Percentiles rank a stretch among this genome's conserved stretches.
Conservation (phyloP, 1,284 basidiomycete species). For the Marasmius fiardii region DNA sequence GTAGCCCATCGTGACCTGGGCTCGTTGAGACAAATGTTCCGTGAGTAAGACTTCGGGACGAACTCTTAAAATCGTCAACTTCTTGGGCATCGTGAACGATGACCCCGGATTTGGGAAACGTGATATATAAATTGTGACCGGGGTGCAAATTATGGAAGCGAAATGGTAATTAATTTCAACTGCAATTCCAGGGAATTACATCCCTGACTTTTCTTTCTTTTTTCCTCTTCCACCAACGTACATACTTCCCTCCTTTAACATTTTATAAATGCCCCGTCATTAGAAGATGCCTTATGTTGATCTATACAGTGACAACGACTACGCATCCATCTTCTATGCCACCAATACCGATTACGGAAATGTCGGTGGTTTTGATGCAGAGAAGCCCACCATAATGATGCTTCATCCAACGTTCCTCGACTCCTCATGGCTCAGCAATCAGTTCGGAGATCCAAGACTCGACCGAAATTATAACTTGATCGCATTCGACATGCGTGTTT, state of each 20-base stretch:
- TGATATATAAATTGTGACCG: no score
- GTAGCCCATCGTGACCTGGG: no score
- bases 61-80: no score
- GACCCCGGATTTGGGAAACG: no score
- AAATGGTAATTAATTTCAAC: no score
- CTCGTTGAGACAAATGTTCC: no score
- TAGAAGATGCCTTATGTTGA: slow-evolving; percentile 69
- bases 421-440: slow-evolving; percentile 61
- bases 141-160: no score
- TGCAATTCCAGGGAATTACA: no score
- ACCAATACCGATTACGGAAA: slow-evolving; percentile 55
- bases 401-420: slow-evolving; percentile 68
- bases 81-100: no score
- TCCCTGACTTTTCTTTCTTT: not conserved
- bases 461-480: slow-evolving; percentile 59
- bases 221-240: slow-evolving; percentile 12
- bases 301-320: slow-evolving; percentile 58
- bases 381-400: slow-evolving; percentile 61
- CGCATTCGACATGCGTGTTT: slow-evolving; percentile 67
- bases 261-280: not conserved
- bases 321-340: slow-evolving; percentile 66
- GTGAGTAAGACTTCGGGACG: no score
- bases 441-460: slow-evolving; percentile 65
- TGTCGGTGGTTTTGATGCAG: slow-evolving; percentile 62
- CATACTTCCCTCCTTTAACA: no score